Conservation (phyloP, 306 rosid species). For the Dryas alaskensis region DNA sequence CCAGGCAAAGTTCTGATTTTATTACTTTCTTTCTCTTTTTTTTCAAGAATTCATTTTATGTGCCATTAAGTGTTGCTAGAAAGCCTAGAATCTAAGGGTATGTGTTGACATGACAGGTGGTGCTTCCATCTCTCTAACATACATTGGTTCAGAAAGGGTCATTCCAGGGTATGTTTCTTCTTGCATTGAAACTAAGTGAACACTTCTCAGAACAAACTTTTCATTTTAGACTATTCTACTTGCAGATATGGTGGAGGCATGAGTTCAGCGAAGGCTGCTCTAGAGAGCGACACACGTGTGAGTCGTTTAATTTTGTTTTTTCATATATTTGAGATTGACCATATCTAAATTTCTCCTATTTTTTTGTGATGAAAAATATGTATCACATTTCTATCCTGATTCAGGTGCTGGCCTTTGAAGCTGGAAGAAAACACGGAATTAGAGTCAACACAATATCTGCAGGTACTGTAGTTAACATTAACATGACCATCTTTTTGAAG, state of each 20-base stretch:
- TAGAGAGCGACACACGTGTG: conserved; percentile 94
- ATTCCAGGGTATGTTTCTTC: conserved; percentile 74
- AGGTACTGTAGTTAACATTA: conserved; percentile 33
- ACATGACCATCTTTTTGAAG: neutral
- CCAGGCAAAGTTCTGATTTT: conserved; percentile 53
- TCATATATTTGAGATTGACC: neutral
- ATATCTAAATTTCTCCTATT: neutral
- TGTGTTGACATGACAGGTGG: conserved; percentile 57
- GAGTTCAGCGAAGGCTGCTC: conserved; percentile 97
- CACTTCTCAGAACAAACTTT: neutral
- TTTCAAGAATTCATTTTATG: neutral
- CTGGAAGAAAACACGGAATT: conserved; percentile 84
- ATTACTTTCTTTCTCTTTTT: neutral
- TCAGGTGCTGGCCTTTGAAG: conserved; percentile 98
- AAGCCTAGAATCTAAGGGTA: conserved; percentile 1
- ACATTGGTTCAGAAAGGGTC: conserved; percentile 94
- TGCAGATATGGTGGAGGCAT: conserved; percentile 95
- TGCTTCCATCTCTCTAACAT: conserved; percentile 86
- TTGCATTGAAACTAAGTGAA: neutral
- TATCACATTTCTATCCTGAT: neutral
- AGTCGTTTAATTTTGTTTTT: conserved; percentile 16
- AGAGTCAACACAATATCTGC: conserved; percentile 94
- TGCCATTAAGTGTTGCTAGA: neutral
- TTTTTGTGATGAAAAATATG: neutral
- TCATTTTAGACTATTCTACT: neutral